Conservation (phyloP, 2,329 filamentous ascomycete genomes). For the Alternaria sp. region DNA sequence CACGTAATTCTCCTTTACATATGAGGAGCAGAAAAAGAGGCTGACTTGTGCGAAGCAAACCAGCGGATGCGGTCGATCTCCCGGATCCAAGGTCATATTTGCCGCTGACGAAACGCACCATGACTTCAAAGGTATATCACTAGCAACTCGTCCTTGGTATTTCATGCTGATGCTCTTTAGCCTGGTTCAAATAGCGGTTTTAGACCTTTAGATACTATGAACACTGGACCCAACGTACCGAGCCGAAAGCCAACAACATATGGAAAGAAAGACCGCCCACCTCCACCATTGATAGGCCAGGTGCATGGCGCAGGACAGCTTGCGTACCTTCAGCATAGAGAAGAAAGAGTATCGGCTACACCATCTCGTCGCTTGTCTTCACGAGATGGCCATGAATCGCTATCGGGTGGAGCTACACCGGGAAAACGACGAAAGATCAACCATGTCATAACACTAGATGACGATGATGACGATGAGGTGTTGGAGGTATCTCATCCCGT, state of each 20-base stretch:
- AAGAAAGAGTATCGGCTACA: constrained; percentile 2
- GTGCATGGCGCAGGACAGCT: constrained; percentile 18
- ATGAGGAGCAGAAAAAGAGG: background rate
- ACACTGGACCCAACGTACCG: constrained; percentile 4
- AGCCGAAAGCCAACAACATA: constrained; percentile 24
- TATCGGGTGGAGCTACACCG: background rate
- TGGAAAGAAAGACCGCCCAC: constrained; percentile 13
- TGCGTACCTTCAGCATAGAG: constrained; percentile 6
- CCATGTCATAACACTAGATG: constrained; percentile 22
- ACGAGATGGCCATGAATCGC: background rate
- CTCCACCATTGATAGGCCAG: constrained; percentile 11
- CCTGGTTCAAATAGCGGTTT: constrained; percentile 24
- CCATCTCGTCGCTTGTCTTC: constrained; percentile 1
- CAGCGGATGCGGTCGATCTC: constrained; percentile 28
- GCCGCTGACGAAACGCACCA: constrained; percentile 4
- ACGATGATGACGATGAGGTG: constrained; percentile 23
- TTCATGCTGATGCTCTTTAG: constrained; percentile 20
- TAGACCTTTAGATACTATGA: constrained; percentile 26
- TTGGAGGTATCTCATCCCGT: background rate
- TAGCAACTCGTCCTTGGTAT: background rate
- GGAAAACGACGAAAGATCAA: constrained; percentile 34
- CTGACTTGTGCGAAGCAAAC: constrained; percentile 25
- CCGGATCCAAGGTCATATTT: constrained; percentile 25
- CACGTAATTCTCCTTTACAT: constrained; percentile 16
- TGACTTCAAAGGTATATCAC: constrained; percentile 12